phyloP scores from a whole-genome alignment of 352 stramenopile species.

The Phytopythium helicoides region DNA sequence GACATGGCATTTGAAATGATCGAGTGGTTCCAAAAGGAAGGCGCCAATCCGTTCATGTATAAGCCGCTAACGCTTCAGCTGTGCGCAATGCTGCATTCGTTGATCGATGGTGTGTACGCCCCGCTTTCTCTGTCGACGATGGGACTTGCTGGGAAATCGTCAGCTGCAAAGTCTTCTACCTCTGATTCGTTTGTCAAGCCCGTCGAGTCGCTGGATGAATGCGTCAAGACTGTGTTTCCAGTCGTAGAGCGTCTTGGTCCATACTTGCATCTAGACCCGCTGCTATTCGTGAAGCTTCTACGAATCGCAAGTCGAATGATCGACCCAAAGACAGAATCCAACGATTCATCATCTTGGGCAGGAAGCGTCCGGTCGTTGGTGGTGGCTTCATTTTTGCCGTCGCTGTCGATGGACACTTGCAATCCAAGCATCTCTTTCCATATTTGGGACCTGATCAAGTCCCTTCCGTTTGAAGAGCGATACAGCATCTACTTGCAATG shows the following conservation, averaged over 20 bases:
- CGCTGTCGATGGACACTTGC: constrained; percentile 69
- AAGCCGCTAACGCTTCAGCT: constrained; percentile 61
- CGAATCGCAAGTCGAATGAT: constrained; percentile 58
- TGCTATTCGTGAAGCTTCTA: constrained; percentile 74
- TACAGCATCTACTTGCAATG: constrained; percentile 83
- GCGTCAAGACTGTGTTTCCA: constrained; percentile 44
- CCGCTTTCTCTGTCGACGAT: constrained; percentile 55
- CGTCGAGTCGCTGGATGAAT: constrained; percentile 26
- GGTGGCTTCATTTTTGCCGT: constrained; percentile 64
- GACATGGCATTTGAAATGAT: constrained; percentile 79
- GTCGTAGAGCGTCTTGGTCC: constrained; percentile 65
- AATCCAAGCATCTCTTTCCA: constrained; percentile 75
- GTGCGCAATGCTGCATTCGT: constrained; percentile 61
- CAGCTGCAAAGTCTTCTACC: neutral
- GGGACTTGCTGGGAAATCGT: constrained; percentile 22
- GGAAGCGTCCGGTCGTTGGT: constrained; percentile 51
- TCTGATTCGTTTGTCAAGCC: neutral
- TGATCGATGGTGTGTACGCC: constrained; percentile 55
- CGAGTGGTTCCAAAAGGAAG: constrained; percentile 64
- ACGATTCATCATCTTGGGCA: constrained; percentile 8
- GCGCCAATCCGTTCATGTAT: constrained; percentile 67
- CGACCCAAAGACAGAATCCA: constrained; percentile 36
- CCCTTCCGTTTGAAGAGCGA: constrained; percentile 69
- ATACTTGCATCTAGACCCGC: constrained; percentile 64
- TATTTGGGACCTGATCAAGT: constrained; percentile 83